Base-by-base conservation (phyloP, 495 filamentous ascomycete species). In the Podospora bellae-mahoneyi region DNA sequence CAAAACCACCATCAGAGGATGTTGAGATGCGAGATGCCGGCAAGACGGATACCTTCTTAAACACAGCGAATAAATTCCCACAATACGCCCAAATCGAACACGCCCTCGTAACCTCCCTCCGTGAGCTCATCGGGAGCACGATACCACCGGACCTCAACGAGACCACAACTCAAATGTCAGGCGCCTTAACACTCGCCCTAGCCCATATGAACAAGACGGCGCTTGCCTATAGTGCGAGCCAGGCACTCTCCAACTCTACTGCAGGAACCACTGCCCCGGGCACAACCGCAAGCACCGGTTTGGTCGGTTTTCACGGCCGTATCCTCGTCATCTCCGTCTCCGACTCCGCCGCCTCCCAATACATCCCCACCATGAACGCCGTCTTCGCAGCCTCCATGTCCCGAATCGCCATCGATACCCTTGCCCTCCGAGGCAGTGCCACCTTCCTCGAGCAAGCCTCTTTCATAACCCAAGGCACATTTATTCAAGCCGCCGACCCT, bases 291-390 rank as follows among this genome's bases (percentile, higher is more conserved):
- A 68, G 66, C 57, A 67, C 68, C 68, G 64, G 71, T 23, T 74
- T 79, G 28, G 76, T 84, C 65, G 78, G 84, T 58, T 78, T 96
- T 10, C 87, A 91, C 73, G 88, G 90, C n/a, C 91, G 96, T 55
- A 96, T 98, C 73, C 77, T 99, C 64, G 87, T 92, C 13, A 79
- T 96, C 54, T 92, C 89, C 60, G 92, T 93, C 34, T 92, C 91
- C 27, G 90, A 90, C 68, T 90, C 92, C 79, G 84, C 93, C 4
- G 89, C 94, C 0, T 86, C 90, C 34, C 94, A 97, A 76, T 99
- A 99, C 80, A 97, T 98, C 66, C 91, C 94, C 2, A 91, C 97
- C 60, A 99, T 98, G 94, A 99, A 98, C 81, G 85, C 88, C 70
- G 96, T 97, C 55, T 99, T 99, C 78, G 96, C 95, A 10, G 93